phyloP scores from a whole-genome alignment of 2,329 filamentous ascomycete species.

The Clarireedia paspali region DNA sequence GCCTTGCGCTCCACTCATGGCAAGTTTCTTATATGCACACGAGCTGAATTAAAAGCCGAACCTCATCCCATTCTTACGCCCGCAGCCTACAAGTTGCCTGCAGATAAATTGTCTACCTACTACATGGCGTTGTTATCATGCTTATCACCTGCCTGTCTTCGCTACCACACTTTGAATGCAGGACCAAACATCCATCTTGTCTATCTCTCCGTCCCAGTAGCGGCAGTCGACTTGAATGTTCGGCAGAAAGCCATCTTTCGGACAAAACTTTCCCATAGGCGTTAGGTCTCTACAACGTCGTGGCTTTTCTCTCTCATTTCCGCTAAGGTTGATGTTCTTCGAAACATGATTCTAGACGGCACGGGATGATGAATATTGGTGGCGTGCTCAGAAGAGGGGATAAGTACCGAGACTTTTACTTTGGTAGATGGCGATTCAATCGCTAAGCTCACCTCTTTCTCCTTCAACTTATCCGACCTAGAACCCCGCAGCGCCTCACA shows the following conservation, averaged over 20 bases:
- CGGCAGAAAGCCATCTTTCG: slow-evolving; percentile 1
- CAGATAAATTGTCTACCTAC: neutral
- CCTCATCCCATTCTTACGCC: neutral
- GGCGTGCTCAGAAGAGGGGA: slow-evolving; percentile 1
- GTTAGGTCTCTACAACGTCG: slow-evolving; percentile 2
- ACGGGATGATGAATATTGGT: slow-evolving; percentile 5
- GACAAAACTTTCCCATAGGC: neutral
- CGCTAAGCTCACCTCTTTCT: neutral
- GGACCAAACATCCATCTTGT: neutral
- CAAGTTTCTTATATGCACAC: neutral
- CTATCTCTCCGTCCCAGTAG: neutral
- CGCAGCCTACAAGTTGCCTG: neutral
- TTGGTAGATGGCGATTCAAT: neutral
- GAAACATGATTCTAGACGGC: neutral
- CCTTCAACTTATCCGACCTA: neutral
- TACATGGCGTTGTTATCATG: neutral
- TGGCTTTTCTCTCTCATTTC: slow-evolving; percentile 1
- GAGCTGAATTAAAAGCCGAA: slow-evolving; percentile 1
- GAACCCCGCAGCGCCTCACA: neutral
- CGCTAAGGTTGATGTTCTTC: neutral
- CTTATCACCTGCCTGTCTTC: neutral
- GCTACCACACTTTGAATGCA: neutral
- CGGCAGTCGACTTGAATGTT: slow-evolving; percentile 2
- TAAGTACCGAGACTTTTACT: neutral
- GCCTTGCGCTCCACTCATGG: neutral